Evolutionary conservation across 176 grass and related monocot species (phyloP).

Genomic region (Otatea glauca): DNA sequence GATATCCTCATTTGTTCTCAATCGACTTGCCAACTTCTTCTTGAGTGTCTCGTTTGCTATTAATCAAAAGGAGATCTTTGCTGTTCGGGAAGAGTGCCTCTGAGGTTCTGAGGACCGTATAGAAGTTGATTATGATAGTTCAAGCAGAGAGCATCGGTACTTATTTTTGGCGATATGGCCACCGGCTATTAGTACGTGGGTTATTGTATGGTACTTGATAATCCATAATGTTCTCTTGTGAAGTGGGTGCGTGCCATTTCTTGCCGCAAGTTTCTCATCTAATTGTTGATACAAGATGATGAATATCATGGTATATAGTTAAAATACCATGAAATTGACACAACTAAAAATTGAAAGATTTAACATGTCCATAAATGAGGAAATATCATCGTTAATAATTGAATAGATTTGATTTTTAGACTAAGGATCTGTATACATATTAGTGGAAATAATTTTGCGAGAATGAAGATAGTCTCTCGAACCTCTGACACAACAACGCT

Average conservation of each 20-base stretch:
- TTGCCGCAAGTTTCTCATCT: no score
- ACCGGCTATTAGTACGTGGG: neutral
- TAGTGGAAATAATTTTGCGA: neutral
- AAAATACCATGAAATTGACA: neutral
- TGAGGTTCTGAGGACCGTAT: slow-evolving; percentile 84
- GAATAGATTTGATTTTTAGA: neutral
- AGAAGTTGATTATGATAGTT: slow-evolving; percentile 78
- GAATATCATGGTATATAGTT: neutral
- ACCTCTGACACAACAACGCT: no score
- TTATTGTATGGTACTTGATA: neutral
- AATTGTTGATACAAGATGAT: slow-evolving; percentile 9
- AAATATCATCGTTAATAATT: neutral
- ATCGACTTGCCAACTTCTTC: slow-evolving; percentile 43
- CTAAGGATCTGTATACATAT: neutral
- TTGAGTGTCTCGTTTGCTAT: slow-evolving; percentile 50
- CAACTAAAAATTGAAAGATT: neutral
- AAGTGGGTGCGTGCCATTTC: slow-evolving; percentile 1
- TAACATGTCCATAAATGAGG: neutral
- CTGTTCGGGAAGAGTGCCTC: slow-evolving; percentile 96
- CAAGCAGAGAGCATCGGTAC: slow-evolving; percentile 86
- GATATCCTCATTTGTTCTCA: slow-evolving; percentile 15
- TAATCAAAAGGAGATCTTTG: slow-evolving; percentile 33
- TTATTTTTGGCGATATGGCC: slow-evolving; percentile 25
- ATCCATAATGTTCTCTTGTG: slow-evolving; percentile 14
- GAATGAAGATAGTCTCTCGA: neutral